Percentiles rank a stretch among this genome's conserved stretches.
phyloP scores from a whole-genome alignment of 2,329 filamentous ascomycete species.

The Clarireedia monteithiana region DNA sequence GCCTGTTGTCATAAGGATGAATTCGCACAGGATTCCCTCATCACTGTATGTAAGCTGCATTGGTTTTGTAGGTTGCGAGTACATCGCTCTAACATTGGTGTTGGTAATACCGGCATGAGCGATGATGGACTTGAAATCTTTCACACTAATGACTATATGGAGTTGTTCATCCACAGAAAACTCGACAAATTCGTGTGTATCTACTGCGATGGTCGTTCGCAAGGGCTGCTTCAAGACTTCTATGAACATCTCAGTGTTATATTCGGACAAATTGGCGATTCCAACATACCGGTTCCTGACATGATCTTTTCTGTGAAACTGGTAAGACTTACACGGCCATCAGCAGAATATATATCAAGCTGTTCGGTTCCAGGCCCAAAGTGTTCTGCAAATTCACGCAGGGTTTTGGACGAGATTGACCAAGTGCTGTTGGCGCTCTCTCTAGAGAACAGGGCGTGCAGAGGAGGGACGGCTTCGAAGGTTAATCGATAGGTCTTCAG shows the following conservation, averaged over 20 bases:
- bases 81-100: slow-evolving; percentile 58
- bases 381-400: slow-evolving; percentile 71
- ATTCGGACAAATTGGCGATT: background rate
- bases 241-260: slow-evolving; percentile 25
- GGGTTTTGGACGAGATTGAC: slow-evolving; percentile 61
- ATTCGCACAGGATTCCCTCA: slow-evolving; percentile 64
- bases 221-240: slow-evolving; percentile 74
- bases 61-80: slow-evolving; percentile 63
- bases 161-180: slow-evolving; percentile 68
- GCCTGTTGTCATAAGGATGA: slow-evolving; percentile 75
- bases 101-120: slow-evolving; percentile 65
- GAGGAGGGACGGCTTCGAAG: slow-evolving; percentile 65
- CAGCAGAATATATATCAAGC: slow-evolving; percentile 67
- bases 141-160: slow-evolving; percentile 74
- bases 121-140: slow-evolving; percentile 74
- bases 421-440: slow-evolving; percentile 60
- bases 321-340: slow-evolving; percentile 63
- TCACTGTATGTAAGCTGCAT: slow-evolving; percentile 65
- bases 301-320: slow-evolving; percentile 76
- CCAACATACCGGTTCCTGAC: slow-evolving; percentile 50
- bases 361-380: slow-evolving; percentile 76
- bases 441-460: slow-evolving; percentile 68
- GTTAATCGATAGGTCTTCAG: slow-evolving; percentile 71
- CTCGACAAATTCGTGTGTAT: slow-evolving; percentile 68
- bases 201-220: slow-evolving; percentile 70